Evolutionary conservation across 805 yeast genomes (phyloP), one percentile per base, ranked within the genome.

Genomic region (Yarrowia sp.): DNA sequence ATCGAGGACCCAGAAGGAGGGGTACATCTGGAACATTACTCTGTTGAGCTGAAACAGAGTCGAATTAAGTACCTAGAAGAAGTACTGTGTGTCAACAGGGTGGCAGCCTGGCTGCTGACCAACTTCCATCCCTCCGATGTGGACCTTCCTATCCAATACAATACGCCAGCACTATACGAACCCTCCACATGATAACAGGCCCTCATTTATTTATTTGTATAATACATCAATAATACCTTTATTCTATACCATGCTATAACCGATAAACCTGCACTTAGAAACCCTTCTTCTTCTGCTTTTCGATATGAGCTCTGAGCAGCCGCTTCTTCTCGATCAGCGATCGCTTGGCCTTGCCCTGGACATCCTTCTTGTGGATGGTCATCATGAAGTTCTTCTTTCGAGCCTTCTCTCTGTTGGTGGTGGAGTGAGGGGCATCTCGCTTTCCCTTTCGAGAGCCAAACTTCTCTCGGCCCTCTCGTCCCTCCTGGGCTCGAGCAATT

Each of bases 371-470:
- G 80, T 95, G 99, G 74, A 95, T 91, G 94, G 91, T 91, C 99
- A 95, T 95, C 77, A 95, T 94, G 77, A 92, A 95, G 81, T 95
- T 95, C 97, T 95, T 95, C 92, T 92, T 92, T 79, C 98, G 86
- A 32, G 92, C 96, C 86, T 95, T 95, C 80, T 96, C 98, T 80
- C 87, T 87, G 79, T 95, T 95, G 2, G 99, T 95, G 11, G 98
- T 93, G 38, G 97, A 91, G 77, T 89, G 98, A 68, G 85, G 84
- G 32, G 87, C 89, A 70, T 86, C 86, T 46, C 78, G 79, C 76
- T 88, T 82, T 75, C 97, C 97, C 81, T 87, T 90, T 77, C 88
- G 86, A 19, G 97, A 90, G 35, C 98, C 97, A 75, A 88, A 94
- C 78, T 89, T 89, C 69, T 90, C 97, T 77, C 98, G 86, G 70